Conservation (phyloP, 352 stramenopile species). For the Thalassiosira livingstoniorum region DNA sequence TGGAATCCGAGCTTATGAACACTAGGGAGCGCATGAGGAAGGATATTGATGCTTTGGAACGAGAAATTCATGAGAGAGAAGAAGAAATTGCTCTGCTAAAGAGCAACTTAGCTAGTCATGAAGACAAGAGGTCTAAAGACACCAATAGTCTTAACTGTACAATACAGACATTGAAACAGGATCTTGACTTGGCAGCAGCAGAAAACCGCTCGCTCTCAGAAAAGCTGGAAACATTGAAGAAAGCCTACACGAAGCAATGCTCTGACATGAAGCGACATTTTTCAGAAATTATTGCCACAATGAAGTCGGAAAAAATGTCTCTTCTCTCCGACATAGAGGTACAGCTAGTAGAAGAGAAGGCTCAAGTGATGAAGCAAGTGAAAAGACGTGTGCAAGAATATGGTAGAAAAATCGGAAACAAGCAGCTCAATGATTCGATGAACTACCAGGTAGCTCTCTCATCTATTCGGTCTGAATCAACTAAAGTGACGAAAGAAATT, state of each 20-base stretch:
- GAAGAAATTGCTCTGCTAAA: conserved; percentile 24
- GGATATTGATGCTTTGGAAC: conserved; percentile 41
- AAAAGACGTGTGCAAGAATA: conserved; percentile 38
- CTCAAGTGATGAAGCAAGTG: conserved; percentile 40
- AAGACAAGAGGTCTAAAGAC: conserved; percentile 19
- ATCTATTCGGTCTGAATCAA: conserved; percentile 11
- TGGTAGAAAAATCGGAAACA: conserved; percentile 35
- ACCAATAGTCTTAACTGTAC: conserved; percentile 34
- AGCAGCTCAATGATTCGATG: conserved; percentile 48
- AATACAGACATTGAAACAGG: conserved; percentile 38
- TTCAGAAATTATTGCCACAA: conserved; percentile 22
- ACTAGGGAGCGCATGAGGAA: conserved; percentile 20
- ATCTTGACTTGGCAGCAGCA: conserved; percentile 13
- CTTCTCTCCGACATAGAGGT: conserved; percentile 47
- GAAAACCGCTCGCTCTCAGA: neutral
- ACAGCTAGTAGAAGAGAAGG: conserved; percentile 41
- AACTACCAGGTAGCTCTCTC: conserved; percentile 47
- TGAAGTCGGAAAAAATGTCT: conserved; percentile 43
- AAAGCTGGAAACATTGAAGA: conserved; percentile 21
- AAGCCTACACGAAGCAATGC: conserved; percentile 34
- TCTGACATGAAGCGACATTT: conserved; percentile 32
- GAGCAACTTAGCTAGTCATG: conserved; percentile 18
- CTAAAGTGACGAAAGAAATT: conserved; percentile 31
- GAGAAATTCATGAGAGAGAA: conserved; percentile 43
- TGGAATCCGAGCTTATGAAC: conserved; percentile 36